These are phyloP conservation scores for Yamadazyma pseudoaaseri DNA, from an alignment of 1,139 yeast species.

Conservation along the genomic window DNA sequence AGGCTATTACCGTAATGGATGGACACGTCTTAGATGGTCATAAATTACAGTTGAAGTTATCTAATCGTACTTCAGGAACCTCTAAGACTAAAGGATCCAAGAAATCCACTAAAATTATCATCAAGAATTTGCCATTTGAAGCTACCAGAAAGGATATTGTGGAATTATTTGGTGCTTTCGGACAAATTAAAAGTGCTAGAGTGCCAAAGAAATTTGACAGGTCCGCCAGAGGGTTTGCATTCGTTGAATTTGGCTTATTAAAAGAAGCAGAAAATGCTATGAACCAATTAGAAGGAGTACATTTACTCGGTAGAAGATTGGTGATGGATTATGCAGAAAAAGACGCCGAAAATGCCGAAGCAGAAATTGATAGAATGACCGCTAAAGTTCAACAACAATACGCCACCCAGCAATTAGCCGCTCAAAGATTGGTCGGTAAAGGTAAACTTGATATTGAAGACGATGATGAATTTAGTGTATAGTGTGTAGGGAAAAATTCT, in stretches of 20 bases:
- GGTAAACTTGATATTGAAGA: constrained; percentile 69
- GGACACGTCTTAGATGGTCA: constrained; percentile 87
- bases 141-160: constrained; percentile 89
- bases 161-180: constrained; percentile 90
- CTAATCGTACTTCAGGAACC: constrained; percentile 54
- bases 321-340: constrained; percentile 94
- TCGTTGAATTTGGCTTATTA: constrained; percentile 83
- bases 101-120: constrained; percentile 71
- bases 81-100: constrained; percentile 30
- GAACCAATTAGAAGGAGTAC: constrained; percentile 93
- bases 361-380: constrained; percentile 87
- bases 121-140: constrained; percentile 96
- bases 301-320: constrained; percentile 90
- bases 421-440: constrained; percentile 72
- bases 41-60: constrained; percentile 80
- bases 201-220: constrained; percentile 96
- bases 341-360: constrained; percentile 81
- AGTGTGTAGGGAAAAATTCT: constrained; percentile 3
- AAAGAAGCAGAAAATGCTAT: constrained; percentile 97
- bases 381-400: constrained; percentile 80
- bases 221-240: constrained; percentile 96
- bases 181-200: constrained; percentile 90
- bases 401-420: constrained; percentile 69
- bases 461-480: constrained; percentile 22
- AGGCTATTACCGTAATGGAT: constrained; percentile 73